Base-by-base conservation (phyloP, 495 filamentous ascomycete species). In the Filosporella fistucella region DNA sequence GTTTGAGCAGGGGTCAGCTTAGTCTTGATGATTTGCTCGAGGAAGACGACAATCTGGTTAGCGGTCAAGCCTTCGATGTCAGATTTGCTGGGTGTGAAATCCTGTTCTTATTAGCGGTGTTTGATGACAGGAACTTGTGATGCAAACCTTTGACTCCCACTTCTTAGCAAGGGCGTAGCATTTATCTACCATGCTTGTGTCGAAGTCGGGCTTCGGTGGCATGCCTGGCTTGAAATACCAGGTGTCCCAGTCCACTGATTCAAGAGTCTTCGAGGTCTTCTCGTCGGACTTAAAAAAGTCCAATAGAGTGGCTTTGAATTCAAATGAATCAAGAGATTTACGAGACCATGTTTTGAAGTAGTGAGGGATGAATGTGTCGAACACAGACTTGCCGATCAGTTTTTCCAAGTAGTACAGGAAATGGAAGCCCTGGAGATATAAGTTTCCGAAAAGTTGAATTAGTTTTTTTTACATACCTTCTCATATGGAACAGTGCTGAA, bases 341-440 rank as follows among this genome's bases (percentile, higher is more conserved):
- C 76, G 71, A 28, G 82, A 75, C 72, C 82, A 96, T 11, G 68
- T 83, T n/a, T 71, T 81, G 63, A 96, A 96, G 65, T 96, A 96
- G 63, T 95, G 79, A 28, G 91, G 90, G 54, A 98, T 96, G 67
- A 95, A 98, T 51, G 78, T 82, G 71, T 96, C 84, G 67, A 89
- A 98, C 58, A 88, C 85, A 32, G 82, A 71, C 55, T 86, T 84
- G n/a, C 90, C 89, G 2, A 98, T 71, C 9, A 93, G 72, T 23
- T 80, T 82, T 52, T 98, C 93, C 8, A 98, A 75, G 53, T 87
- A 77, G 62, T 84, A 95, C 42, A 98, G 70, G 58, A 88, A 87
- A 50, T 76, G 77, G 57, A 87, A 89, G 3, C 86, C 86, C 61
- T 86, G 11, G n/a, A n/a, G n/a, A n/a, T n/a, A n/a, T 4, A 13